Base-by-base conservation (phyloP, 2,329 filamentous ascomycete genomes). In the Venturiaceae sp. region DNA sequence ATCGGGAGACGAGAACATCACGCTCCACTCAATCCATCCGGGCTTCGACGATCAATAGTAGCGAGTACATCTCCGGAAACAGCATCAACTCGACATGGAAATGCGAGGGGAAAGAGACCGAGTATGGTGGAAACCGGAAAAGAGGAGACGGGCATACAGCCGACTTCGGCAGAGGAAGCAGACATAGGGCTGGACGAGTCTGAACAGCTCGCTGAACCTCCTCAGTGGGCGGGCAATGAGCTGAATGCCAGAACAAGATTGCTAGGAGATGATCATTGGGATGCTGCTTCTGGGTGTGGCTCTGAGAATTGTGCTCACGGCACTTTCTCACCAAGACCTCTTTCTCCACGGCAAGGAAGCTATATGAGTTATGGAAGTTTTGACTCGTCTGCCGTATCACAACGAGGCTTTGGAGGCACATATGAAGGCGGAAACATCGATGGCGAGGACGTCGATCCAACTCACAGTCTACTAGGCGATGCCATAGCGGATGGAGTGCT, bases 231-330 rank as follows among this genome's bases (percentile, higher is more conserved):
- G 30, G 28, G 23, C 34, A 37, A 39, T 33, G 23, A 69, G 34
- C 67, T 71, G 3, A 71, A 69, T 26, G 69, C 68, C 23, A 71
- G 70, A 33, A 69, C 74, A 16, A 66, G 69, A 21, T 62, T 78
- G 55, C 64, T 76, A 55, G 67, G 67, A 47, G 66, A 72, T 50
- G 65, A 71, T 39, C 66, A 68, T 44, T 69, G 63, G 66, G 73
- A 72, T 58, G 65, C 64, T 36, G 64, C 62, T 13, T 64, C 67
- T 30, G 65, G 64, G 30, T 68, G 64, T 55, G 71, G 69, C 19
- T 65, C 64, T 13, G 64, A 67, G n/a, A 62, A 68, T 39, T 90
- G 85, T 74, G 79, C 81, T 65, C 87, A 94, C 73, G 89, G 88
- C 64, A 88, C 87, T 16, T 90, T 92, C 67, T 90, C 88, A 46